Base-by-base conservation (phyloP, 75 land plant species). In the Azolla pinnata region DNA sequence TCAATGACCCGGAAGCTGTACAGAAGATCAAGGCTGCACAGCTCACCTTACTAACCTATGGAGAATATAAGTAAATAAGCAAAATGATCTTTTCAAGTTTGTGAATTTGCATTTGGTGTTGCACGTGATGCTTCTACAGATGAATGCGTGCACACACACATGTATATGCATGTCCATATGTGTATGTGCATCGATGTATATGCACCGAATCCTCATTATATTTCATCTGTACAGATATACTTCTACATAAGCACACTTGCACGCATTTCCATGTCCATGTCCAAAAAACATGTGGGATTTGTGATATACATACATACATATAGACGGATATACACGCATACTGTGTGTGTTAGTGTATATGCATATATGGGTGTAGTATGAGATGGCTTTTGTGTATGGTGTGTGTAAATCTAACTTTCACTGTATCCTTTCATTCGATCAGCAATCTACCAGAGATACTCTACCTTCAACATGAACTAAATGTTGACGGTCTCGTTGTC, bases 401-500 rank as follows among this genome's bases (percentile, higher is more conserved):
- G 1, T 33, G 19, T 14, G 10, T 42, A 1, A 14, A 9, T 28
- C 29, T 67, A 20, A 61, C 42, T 28, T 20, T 14, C 0, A 0
- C 2, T 25, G 18, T 4, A 0, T 0, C 1, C 25, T 32, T 44
- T 31, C 2, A 35, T 45, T 29, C 65, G 63, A n/a, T n/a, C 80
- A 91, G 95, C 58, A 93, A 93, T 56, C 81, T 89, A 10, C 46
- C 73, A 0, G 96, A 93, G 56, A 83, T 80, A 0, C 70, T 93
- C 2, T 78, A 83, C 68, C 59, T 81, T 74, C 90, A 93, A 59
- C 72, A 85, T 31, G 42, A 81, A 31, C 65, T 79, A 68, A 90
- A 87, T 0, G 33, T 85, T 1, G 90, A 89, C 1, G 96, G 98
- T 8, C 87, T 86, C 9, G 86, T 93, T 5, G 98, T 89, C 2